Conservation (phyloP, 306 rosid genomes). For the Castanopsis chinensis region DNA sequence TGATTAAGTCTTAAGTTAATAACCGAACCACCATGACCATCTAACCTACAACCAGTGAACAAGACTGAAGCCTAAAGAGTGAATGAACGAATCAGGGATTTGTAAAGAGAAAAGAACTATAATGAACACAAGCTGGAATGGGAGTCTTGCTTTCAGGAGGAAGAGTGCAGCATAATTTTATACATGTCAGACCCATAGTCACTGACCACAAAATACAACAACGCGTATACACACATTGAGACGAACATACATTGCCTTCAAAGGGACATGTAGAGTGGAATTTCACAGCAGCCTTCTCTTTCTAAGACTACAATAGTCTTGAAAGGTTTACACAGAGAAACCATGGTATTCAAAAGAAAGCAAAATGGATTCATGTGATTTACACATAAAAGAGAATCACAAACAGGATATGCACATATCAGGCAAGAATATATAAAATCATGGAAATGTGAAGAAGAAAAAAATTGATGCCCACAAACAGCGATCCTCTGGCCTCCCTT, state of each 20-base stretch:
- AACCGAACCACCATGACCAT: too few species aligned
- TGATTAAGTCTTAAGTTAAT: too few species aligned
- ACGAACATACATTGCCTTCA: constrained; percentile 18
- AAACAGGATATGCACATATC: constrained; percentile 60
- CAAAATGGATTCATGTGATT: constrained; percentile 44
- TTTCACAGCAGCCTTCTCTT: constrained; percentile 18
- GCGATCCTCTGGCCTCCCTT: constrained; percentile 38
- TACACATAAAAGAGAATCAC: constrained; percentile 45
- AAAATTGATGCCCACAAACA: constrained; percentile 24
- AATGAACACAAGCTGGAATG: too few species aligned
- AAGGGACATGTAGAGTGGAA: constrained; percentile 29
- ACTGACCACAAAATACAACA: background rate
- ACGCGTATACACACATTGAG: background rate
- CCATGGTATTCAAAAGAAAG: constrained; percentile 42
- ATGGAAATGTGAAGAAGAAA: background rate
- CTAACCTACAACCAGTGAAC: too few species aligned
- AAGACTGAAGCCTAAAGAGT: too few species aligned
- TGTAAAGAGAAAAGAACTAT: too few species aligned
- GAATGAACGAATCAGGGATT: too few species aligned
- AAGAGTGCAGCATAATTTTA: too few species aligned
- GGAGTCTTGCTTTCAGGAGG: too few species aligned
- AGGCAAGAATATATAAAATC: constrained; percentile 43
- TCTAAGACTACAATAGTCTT: constrained; percentile 21
- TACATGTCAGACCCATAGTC: background rate
- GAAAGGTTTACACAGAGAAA: constrained; percentile 39